phyloP scores from a whole-genome alignment of 192 early-diverging fungal genomes.

The Phlyctochytrium arcticum region DNA sequence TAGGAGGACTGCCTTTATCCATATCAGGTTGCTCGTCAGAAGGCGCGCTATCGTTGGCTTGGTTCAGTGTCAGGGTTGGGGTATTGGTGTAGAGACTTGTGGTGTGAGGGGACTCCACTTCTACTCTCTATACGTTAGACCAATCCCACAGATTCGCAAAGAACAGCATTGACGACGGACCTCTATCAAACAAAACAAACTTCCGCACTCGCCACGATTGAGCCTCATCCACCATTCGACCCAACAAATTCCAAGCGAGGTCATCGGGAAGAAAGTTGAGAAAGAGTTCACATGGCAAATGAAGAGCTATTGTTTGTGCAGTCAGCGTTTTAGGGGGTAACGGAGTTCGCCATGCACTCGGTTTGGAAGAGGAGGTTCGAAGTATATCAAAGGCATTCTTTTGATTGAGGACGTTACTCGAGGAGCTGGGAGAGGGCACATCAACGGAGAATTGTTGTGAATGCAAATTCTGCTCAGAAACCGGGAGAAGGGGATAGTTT shows the following conservation, averaged over 20 bases:
- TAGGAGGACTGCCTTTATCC: background rate
- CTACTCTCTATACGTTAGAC: background rate
- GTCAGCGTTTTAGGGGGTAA: slow-evolving; percentile 24
- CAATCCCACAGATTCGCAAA: background rate
- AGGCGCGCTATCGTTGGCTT: background rate
- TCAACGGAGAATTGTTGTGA: too few relatives aligned
- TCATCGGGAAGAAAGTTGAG: slow-evolving; percentile 27
- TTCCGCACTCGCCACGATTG: slow-evolving; percentile 13
- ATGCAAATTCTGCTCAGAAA: too few relatives aligned
- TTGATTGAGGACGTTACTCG: too few relatives aligned
- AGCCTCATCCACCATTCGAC: slow-evolving; percentile 30
- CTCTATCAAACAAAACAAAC: slow-evolving; percentile 30
- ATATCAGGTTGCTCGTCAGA: background rate
- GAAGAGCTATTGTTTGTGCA: slow-evolving; percentile 14
- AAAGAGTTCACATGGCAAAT: slow-evolving; percentile 46
- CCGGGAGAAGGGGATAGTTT: too few relatives aligned
- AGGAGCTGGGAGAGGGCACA: background rate
- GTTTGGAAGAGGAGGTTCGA: background rate
- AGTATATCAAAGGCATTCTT: slow-evolving; percentile 1
- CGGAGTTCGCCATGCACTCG: background rate
- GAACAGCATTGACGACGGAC: background rate
- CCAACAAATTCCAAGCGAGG: slow-evolving; percentile 21
- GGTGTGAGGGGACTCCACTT: slow-evolving; percentile 22
- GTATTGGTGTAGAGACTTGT: slow-evolving; percentile 18
- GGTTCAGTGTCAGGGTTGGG: background rate